phyloP scores from a whole-genome alignment of 768 basidiomycete genomes.

The Rossbeevera mucosa region DNA sequence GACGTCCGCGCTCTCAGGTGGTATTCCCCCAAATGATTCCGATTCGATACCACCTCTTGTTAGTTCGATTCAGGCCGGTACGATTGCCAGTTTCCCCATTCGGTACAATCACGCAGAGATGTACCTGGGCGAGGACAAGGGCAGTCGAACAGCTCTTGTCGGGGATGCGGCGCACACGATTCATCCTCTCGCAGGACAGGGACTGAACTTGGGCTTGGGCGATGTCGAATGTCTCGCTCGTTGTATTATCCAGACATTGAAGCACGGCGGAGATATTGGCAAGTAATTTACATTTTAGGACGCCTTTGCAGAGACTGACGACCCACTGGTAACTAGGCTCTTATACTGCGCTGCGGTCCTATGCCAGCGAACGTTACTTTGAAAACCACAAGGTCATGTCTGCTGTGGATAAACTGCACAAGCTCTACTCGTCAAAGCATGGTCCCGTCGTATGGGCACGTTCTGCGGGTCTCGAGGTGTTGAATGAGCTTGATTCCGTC shows the following conservation, averaged over 20 bases:
- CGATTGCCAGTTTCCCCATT: conserved; percentile 87
- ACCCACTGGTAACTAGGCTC: conserved; percentile 46
- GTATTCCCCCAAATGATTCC: conserved; percentile 58
- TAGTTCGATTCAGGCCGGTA: conserved; percentile 60
- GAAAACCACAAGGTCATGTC: conserved; percentile 84
- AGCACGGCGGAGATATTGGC: conserved; percentile 81
- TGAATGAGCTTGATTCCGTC: conserved; percentile 82
- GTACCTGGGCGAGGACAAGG: conserved; percentile 72
- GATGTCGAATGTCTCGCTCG: conserved; percentile 73
- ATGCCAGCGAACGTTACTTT: conserved; percentile 77
- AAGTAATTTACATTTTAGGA: conserved; percentile 17
- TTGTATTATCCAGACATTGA: conserved; percentile 55
- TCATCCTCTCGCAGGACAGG: conserved; percentile 95
- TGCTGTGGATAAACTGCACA: conserved; percentile 85
- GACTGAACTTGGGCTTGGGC: conserved; percentile 87
- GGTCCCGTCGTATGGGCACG: conserved; percentile 81
- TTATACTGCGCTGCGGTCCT: conserved; percentile 67
- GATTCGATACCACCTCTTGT: conserved; percentile 73
- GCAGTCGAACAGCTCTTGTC: conserved; percentile 75
- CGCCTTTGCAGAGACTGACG: background rate
- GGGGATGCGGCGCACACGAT: conserved; percentile 96
- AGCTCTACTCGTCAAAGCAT: conserved; percentile 67
- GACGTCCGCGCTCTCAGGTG: conserved; percentile 32
- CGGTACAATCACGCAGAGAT: conserved; percentile 80
- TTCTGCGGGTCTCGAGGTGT: conserved; percentile 80